Evolutionary conservation across 306 rosid genomes (phyloP), one percentile per base, ranked within the genome.

Genomic region (Arachis hypogaea): DNA sequence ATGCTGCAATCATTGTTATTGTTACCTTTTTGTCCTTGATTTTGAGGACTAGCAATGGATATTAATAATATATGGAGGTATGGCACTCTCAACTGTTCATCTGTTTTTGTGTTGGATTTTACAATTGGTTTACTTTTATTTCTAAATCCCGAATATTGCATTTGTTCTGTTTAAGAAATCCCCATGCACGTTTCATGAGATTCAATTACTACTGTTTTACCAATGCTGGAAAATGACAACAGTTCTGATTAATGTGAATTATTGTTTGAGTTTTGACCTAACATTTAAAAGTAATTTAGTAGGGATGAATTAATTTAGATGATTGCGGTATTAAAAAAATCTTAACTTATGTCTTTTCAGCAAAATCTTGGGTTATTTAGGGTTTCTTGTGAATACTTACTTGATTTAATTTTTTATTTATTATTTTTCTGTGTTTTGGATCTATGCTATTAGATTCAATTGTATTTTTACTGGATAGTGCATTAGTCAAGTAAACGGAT

Each of bases 231-330:
- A 47, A 56, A 50, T 16, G 64, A 40, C 9, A 30, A 33, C 46
- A 49, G 62, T 50, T 58, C 58, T 66, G 46, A 51, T 44, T 38
- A 68, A 50, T 51, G 7, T 38, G 29, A 49, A 67, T 47, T 67
- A 33, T 63, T 78, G n/a, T 33, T 22, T 22, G 28, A 22, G 28
- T 22, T 71, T 62, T 44, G 22, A 63, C 22, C 8, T 56, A 11
- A 28, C 9, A 51, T 38, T 50, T 51, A 29, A 4, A 18, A 33
- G 52, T 7, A 63, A 5, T 71, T 71, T 78, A 9, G 22, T 47
- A 14, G 49, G 45, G 57, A 58, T 5, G 63, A 10, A 9, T 59
- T 9, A 29, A 52, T n/a, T 52, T 14, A 6, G 14, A 14, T 14
- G 16, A n/a, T 52, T 52, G 28, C 22, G 58, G 29, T 52, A 8